Conservation (phyloP, 129 eudicot species). For the Mikania micrantha region DNA sequence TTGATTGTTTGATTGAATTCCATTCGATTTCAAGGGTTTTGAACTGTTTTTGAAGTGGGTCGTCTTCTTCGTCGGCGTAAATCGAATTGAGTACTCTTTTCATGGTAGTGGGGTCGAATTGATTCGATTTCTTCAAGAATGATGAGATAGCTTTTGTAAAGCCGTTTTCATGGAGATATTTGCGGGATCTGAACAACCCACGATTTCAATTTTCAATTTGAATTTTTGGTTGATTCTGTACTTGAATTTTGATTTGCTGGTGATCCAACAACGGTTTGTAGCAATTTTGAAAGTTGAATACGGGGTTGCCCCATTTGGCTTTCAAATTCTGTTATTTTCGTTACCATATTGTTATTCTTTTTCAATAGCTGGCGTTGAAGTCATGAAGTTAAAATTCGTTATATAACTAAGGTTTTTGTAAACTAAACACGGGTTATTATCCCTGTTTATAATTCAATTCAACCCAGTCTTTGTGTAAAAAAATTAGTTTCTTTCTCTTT, state of each 20-base stretch:
- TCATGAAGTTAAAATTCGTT: no score
- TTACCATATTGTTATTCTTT: no score
- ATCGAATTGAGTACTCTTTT: background rate
- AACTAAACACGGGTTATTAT: no score
- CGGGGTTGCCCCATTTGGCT: background rate
- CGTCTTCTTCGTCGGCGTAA: background rate
- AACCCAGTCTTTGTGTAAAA: no score
- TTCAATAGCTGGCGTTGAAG: no score
- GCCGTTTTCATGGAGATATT: conserved; percentile 15
- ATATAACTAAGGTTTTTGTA: no score
- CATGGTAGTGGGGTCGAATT: conserved; percentile 14
- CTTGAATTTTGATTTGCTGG: background rate
- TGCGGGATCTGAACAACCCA: conserved; percentile 18
- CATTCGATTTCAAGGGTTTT: conserved; percentile 25
- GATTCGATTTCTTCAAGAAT: background rate
- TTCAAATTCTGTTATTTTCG: background rate
- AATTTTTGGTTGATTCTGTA: background rate
- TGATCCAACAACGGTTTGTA: conserved; percentile 10
- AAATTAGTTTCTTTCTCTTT: no score
- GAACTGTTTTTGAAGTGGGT: conserved; percentile 24
- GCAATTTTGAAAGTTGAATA: background rate
- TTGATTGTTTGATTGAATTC: conserved; percentile 28
- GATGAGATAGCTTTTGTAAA: conserved; percentile 12
- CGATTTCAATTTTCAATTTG: conserved; percentile 14
- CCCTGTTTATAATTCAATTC: no score